Base-by-base conservation (phyloP, 2,329 filamentous ascomycete species). In the Talaromyces sp. region DNA sequence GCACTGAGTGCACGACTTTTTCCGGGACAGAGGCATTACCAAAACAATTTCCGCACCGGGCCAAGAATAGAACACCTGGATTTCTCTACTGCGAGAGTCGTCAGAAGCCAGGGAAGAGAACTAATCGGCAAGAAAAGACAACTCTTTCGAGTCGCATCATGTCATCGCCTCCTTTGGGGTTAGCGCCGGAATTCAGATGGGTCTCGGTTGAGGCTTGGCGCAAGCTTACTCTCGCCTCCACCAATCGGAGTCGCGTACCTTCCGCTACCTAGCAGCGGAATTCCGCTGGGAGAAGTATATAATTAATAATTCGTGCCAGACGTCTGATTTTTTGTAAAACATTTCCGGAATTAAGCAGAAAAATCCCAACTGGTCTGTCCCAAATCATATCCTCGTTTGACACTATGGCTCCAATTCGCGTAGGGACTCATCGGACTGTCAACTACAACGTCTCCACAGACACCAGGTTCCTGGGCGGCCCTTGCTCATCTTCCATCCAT, bases 351-450 rank as follows among this genome's bases (percentile, higher is more conserved):
- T 35, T 35, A 13, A 35, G 14, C 5, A 35, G 31, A 35, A 10
- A 10, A 35, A 4, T 4, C 13, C 11, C 2, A 24, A 51, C 14
- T 51, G 3, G 21, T 24, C 49, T 24, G 13, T 14, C 49, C 19
- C 19, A n/a, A 51, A 29, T 8, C 31, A n/a, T 3, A 21, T 35
- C 4, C 52, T 32, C 29, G 5, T 14, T 38, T 35, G 38, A 43
- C 38, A 43, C 29, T 24, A 59, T 59, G 58, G 41, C 58, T 29
- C 58, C 58, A 43, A 59, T 59, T n/a, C 58, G 58, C 21, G 58
- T 59, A n/a, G 13, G 58, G 58, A 3, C 17, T 59, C 3, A 43
- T 59, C 17, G 58, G 58, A 9, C 52, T 59, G 5, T 59, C 58
- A 17, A 55, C 58, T 13, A 52, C 10, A 6, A 8, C 24, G 9